Conservation (phyloP, 306 rosid genomes). For the Lablab purpureus region DNA sequence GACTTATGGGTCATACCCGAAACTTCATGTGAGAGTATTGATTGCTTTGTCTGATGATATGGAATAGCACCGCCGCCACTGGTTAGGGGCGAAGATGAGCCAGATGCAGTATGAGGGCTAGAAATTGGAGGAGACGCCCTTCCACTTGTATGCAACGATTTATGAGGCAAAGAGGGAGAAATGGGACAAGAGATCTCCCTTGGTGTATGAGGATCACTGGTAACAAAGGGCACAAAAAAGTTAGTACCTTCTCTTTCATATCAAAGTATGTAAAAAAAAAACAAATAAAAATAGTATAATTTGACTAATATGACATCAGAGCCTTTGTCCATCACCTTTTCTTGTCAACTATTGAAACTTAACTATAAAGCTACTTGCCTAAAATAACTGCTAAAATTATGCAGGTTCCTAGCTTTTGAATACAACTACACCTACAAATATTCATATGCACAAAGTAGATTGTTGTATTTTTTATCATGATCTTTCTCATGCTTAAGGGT, state of each 20-base stretch:
- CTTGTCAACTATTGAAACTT: constrained; percentile 4
- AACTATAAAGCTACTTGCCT: constrained; percentile 12
- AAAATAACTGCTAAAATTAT: not conserved
- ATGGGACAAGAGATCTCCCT: constrained; percentile 79
- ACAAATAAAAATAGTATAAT: not conserved
- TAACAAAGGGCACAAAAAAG: constrained; percentile 37
- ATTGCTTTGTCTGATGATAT: constrained; percentile 58
- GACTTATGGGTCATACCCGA: constrained; percentile 52
- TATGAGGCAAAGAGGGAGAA: constrained; percentile 72
- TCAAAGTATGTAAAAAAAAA: constrained; percentile 10
- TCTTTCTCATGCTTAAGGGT: constrained; percentile 1
- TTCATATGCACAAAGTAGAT: not conserved
- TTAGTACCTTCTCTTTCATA: constrained; percentile 25
- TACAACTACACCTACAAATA: not conserved
- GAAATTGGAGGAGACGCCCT: constrained; percentile 79
- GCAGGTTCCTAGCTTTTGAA: constrained; percentile 33
- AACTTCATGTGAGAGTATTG: constrained; percentile 57
- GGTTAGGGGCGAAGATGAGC: constrained; percentile 73
- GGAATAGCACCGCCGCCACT: constrained; percentile 68
- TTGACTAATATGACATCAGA: constrained; percentile 39
- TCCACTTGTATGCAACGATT: constrained; percentile 65
- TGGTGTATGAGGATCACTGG: constrained; percentile 66
- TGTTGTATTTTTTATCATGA: constrained; percentile 21
- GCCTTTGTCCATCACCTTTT: constrained; percentile 6
- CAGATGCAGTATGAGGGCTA: constrained; percentile 74